These are phyloP conservation scores for Tylopilus sp. DNA, from an alignment of 1,284 basidiomycete species.

Conservation along the genomic window DNA sequence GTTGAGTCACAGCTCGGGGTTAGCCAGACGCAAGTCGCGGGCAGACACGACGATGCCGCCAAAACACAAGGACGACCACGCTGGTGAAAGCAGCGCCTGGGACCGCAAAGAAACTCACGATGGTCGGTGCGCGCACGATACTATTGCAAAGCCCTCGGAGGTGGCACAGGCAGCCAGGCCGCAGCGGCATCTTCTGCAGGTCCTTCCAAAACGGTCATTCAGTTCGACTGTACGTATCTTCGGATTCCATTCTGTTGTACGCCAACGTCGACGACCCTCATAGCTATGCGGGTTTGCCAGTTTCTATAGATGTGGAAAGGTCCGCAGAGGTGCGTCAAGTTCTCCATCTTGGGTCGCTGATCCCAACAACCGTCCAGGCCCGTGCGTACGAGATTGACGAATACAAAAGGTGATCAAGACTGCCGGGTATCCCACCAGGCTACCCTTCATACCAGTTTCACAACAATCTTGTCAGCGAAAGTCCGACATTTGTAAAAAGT, in stretches of 20 bases:
- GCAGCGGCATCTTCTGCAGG: constrained; percentile 31
- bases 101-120: constrained; percentile 69
- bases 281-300: constrained; percentile 62
- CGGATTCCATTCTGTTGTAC: not conserved
- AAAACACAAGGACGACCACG: constrained; percentile 48
- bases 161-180: constrained; percentile 15
- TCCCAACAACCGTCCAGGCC: constrained; percentile 45
- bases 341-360: not conserved
- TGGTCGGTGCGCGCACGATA: constrained; percentile 62
- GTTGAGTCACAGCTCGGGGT: constrained; percentile 19
- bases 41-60: constrained; percentile 39
- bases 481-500: no score
- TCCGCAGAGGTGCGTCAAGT: constrained; percentile 67
- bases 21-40: constrained; percentile 21
- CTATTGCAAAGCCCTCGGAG: constrained; percentile 45
- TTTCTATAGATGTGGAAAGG: constrained; percentile 78
- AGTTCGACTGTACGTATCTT: constrained; percentile 39
- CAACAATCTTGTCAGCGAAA: constrained; percentile 38
- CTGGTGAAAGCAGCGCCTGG: constrained; percentile 41
- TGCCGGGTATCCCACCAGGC: constrained; percentile 51
- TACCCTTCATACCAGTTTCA: not conserved
- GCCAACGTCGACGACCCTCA: not conserved
- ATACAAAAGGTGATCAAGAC: constrained; percentile 83
- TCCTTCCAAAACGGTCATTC: constrained; percentile 37
- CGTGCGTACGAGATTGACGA: constrained; percentile 80